phyloP scores from a whole-genome alignment of 306 rosid genomes.

The Ochetophila trinervis region DNA sequence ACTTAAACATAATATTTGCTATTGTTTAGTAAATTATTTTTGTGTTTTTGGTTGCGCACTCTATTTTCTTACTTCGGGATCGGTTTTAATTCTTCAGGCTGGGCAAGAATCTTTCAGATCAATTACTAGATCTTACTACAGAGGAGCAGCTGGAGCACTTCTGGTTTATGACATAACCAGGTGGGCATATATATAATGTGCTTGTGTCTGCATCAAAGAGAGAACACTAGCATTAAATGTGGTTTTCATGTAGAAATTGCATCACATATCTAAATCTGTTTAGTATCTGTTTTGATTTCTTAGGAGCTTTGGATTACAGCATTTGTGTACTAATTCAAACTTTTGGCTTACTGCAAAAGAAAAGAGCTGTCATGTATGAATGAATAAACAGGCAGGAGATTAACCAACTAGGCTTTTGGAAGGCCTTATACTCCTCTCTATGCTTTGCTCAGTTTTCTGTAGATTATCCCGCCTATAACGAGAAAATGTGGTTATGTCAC shows the following conservation, averaged over 20 bases:
- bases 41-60: not conserved
- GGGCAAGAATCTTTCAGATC: conserved; percentile 99
- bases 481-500: conserved; percentile 12
- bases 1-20: too few relatives aligned
- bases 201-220: not conserved
- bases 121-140: conserved; percentile 90
- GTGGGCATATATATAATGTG: conserved; percentile 32
- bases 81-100: conserved; percentile 53
- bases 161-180: conserved; percentile 96
- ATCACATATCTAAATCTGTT: not conserved
- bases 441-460: conserved; percentile 13
- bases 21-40: too few relatives aligned
- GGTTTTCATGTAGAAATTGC: too few relatives aligned
- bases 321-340: not conserved
- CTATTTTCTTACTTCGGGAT: conserved; percentile 4
- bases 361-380: not conserved
- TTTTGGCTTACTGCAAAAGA: too few relatives aligned
- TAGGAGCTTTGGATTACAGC: not conserved
- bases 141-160: conserved; percentile 98
- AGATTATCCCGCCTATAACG: conserved; percentile 11
- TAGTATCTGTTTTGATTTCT: not conserved
- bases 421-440: not conserved
- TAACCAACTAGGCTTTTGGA: not conserved
- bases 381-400: not conserved
- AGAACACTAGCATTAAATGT: not conserved